These are phyloP conservation scores for Tetrastigma voinierianum DNA, from an alignment of 164 flowering plant genomes.

Conservation along the genomic window DNA sequence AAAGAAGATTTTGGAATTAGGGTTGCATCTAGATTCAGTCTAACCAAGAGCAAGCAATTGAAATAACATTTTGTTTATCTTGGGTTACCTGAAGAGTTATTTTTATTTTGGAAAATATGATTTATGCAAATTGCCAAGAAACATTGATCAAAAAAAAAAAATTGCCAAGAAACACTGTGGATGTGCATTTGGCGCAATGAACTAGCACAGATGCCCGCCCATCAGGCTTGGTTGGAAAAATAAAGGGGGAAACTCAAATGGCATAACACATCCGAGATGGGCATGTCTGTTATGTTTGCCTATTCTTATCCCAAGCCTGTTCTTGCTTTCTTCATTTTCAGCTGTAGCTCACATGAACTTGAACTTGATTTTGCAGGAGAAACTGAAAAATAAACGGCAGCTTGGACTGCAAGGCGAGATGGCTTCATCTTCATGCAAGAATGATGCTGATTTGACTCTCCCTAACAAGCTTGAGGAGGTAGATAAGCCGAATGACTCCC, in stretches of 20 bases:
- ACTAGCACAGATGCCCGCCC: not conserved
- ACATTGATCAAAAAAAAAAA: too few relatives aligned
- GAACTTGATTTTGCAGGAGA: conserved; percentile 20
- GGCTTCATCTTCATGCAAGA: not conserved
- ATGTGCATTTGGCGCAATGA: not conserved
- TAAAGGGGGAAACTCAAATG: too few relatives aligned
- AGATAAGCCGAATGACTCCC: not conserved
- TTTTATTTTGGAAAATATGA: not conserved
- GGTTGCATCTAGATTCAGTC: too few relatives aligned
- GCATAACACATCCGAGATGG: not conserved
- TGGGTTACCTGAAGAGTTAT: not conserved
- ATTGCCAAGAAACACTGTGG: not conserved
- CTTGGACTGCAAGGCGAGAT: conserved; percentile 7
- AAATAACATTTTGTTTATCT: not conserved
- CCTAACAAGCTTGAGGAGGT: conserved; percentile 6
- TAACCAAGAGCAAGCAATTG: too few relatives aligned
- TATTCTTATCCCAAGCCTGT: not conserved
- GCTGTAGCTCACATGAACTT: not conserved
- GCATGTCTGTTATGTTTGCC: not conserved
- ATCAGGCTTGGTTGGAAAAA: too few relatives aligned
- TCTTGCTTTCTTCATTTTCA: not conserved
- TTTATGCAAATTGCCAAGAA: not conserved
- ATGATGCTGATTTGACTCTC: not conserved
- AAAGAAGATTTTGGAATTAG: too few relatives aligned
- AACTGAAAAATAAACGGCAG: conserved; percentile 12